A percentile compares a stretch with the other conserved stretches of the same genome.
These are phyloP conservation scores for Zasmidium cellare DNA, from an alignment of 2,329 filamentous ascomycete species.

Conservation along the genomic window DNA sequence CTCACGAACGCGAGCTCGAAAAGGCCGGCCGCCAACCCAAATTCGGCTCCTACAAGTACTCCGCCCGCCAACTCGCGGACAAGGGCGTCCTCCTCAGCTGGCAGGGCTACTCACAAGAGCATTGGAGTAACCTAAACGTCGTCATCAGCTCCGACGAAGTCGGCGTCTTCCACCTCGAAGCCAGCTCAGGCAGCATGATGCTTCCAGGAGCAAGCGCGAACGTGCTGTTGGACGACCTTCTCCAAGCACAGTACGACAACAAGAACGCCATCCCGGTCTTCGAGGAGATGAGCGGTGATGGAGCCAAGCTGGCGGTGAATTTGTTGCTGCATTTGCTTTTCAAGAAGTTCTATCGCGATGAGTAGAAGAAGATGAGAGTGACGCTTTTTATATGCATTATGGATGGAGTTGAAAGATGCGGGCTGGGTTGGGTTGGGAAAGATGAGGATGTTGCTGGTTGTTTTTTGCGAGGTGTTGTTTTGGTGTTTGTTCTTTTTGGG, in stretches of 20 bases:
- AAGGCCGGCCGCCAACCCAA: slow-evolving; percentile 90
- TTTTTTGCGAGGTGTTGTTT: neutral
- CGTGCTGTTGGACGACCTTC: slow-evolving; percentile 85
- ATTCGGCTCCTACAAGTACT: slow-evolving; percentile 98
- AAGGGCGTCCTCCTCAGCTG: slow-evolving; percentile 95
- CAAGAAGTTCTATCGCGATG: slow-evolving; percentile 86
- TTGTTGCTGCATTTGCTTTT: slow-evolving; percentile 93
- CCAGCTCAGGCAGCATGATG: slow-evolving; percentile 88
- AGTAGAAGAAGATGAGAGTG: slow-evolving; percentile 14
- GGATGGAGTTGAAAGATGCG: neutral
- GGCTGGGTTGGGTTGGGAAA: no score
- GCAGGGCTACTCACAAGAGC: slow-evolving; percentile 76
- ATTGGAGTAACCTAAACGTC: slow-evolving; percentile 90
- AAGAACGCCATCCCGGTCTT: slow-evolving; percentile 96
- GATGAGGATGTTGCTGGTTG: neutral
- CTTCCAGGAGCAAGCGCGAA: slow-evolving; percentile 89
- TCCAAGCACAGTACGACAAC: slow-evolving; percentile 96
- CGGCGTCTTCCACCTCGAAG: slow-evolving; percentile 90
- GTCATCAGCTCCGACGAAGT: slow-evolving; percentile 94
- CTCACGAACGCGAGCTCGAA: slow-evolving; percentile 94
- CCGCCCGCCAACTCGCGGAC: slow-evolving; percentile 80
- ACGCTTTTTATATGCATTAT: neutral
- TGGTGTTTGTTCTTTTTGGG: neutral
- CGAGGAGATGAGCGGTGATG: slow-evolving; percentile 53
- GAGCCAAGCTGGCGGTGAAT: slow-evolving; percentile 89